Base-by-base conservation (phyloP, 2,329 filamentous ascomycete species). In the Grosmannia clavigera region DNA sequence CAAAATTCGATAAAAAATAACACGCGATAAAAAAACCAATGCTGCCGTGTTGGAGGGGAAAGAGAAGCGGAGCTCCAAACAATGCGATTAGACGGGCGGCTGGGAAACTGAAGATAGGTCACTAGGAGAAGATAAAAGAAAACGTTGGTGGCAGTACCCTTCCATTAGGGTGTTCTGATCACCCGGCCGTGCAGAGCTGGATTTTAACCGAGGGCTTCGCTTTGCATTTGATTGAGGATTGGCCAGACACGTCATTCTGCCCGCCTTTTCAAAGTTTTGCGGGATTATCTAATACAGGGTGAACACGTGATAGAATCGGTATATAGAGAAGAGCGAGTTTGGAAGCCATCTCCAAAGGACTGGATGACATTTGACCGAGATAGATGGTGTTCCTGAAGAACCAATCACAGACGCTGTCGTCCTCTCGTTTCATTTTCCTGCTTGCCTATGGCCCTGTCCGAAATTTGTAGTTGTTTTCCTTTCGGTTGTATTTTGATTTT, bases 161-260 rank as follows among this genome's bases (percentile, higher is more conserved):
- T 35, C 31, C 35, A 31, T 35, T n/a, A 35, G 31, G 31, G 51
- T 53, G 10, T 16, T 16, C 12, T 55, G 22, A 2, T 58, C 25
- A 22, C n/a, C 22, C 14, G 50, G 5, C 56, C 58, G 60, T 51
- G 60, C 51, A 55, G 51, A 58, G 55, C 50, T 53, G 35, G 33
- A 31, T 33, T 57, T 50, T 35, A 6, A 31, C 31, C 25, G n/a
- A 19, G 25, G 25, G 16, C 43, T 46, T 46, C 43, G 43, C 16
- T 2, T 46, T 7, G 10, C 43, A 9, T 35, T 35, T 35, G 29
- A 31, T 43, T 56, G 48, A 12, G 10, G 22, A 25, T 51, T 27
- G 48, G 43, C 9, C 19, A 25, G 9, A 11, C 27, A 51, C 48
- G 48, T 51, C 48, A 51, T 27, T 19, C 19, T 35, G 33, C 33